A percentile compares a stretch with the other conserved stretches of the same genome.
phyloP scores from a whole-genome alignment of 1,139 yeast species.

The Magnusiomyces clavatus region DNA sequence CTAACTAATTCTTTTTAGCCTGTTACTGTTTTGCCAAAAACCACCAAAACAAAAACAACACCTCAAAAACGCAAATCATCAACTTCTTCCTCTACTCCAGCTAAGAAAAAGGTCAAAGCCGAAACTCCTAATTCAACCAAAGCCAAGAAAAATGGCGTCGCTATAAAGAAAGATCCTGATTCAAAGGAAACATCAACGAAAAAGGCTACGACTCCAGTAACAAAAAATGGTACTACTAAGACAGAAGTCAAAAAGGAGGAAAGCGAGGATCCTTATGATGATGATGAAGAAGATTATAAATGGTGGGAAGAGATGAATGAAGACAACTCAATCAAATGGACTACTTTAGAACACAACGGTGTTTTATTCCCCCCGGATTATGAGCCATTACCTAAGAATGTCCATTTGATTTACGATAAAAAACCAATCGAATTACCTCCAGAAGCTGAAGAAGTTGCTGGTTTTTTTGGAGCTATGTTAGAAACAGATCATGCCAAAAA shows the following conservation, averaged over 20 bases:
- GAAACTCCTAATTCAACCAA: slow-evolving; percentile 5
- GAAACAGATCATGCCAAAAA: slow-evolving; percentile 86
- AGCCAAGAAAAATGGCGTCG: slow-evolving; percentile 1
- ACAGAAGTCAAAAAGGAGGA: slow-evolving; percentile 13
- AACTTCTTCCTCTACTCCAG: neutral
- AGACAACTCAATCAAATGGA: slow-evolving; percentile 79
- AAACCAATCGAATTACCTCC: slow-evolving; percentile 63
- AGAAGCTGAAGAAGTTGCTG: slow-evolving; percentile 95
- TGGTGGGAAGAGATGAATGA: slow-evolving; percentile 78
- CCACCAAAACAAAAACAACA: too few species aligned
- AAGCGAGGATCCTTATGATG: slow-evolving; percentile 34
- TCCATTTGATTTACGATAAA: slow-evolving; percentile 69
- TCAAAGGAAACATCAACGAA: slow-evolving; percentile 5
- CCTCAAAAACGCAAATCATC: slow-evolving; percentile 8
- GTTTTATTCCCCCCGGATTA: slow-evolving; percentile 91
- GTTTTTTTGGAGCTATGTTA: slow-evolving; percentile 82
- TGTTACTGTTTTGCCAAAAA: too few species aligned
- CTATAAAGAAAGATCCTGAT: slow-evolving; percentile 11
- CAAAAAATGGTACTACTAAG: slow-evolving; percentile 6
- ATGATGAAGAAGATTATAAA: slow-evolving; percentile 56
- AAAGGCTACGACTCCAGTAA: slow-evolving; percentile 1
- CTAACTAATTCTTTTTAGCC: too few species aligned
- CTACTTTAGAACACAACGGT: slow-evolving; percentile 76
- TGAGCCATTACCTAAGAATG: slow-evolving; percentile 75
- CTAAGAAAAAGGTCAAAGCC: slow-evolving; percentile 7